Evolutionary conservation across 352 stramenopile genomes (phyloP).

Genomic region (Thraustotheca clavata): DNA sequence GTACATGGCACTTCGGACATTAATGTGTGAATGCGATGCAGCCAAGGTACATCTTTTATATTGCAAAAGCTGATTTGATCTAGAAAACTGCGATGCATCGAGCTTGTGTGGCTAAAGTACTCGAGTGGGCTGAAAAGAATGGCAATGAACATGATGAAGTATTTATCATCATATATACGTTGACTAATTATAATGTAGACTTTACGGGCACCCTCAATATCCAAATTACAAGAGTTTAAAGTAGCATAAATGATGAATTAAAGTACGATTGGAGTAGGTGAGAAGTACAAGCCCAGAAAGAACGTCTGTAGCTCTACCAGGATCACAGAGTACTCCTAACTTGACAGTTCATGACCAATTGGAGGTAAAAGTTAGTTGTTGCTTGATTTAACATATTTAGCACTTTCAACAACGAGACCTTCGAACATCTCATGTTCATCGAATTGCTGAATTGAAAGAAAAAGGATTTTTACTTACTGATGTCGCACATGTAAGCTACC

Average conservation of each 20-base stretch:
- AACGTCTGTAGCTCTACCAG: too few relatives aligned
- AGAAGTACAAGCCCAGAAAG: too few relatives aligned
- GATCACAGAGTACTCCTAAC: too few relatives aligned
- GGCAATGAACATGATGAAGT: constrained; percentile 23
- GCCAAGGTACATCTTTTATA: constrained; percentile 32
- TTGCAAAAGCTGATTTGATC: not conserved
- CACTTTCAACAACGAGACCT: constrained; percentile 56
- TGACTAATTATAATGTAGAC: constrained; percentile 14
- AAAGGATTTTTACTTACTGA: constrained; percentile 25
- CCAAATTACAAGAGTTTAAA: constrained; percentile 48
- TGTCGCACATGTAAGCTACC: constrained; percentile 28
- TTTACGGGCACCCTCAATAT: constrained; percentile 27
- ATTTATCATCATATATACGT: not conserved
- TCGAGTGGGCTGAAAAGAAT: constrained; percentile 54
- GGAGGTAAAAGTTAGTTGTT: too few relatives aligned
- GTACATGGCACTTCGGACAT: constrained; percentile 41
- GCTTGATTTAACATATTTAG: constrained; percentile 23
- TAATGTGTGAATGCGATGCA: constrained; percentile 44
- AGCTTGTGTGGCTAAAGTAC: constrained; percentile 35
- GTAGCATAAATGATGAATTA: too few relatives aligned
- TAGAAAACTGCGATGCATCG: constrained; percentile 41
- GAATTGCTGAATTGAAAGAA: constrained; percentile 43
- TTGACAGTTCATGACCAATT: too few relatives aligned
- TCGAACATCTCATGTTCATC: constrained; percentile 52
- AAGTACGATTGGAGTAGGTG: too few relatives aligned